phyloP scores from a whole-genome alignment of 2,329 filamentous ascomycete genomes.

The Trichophyton benhamiae region DNA sequence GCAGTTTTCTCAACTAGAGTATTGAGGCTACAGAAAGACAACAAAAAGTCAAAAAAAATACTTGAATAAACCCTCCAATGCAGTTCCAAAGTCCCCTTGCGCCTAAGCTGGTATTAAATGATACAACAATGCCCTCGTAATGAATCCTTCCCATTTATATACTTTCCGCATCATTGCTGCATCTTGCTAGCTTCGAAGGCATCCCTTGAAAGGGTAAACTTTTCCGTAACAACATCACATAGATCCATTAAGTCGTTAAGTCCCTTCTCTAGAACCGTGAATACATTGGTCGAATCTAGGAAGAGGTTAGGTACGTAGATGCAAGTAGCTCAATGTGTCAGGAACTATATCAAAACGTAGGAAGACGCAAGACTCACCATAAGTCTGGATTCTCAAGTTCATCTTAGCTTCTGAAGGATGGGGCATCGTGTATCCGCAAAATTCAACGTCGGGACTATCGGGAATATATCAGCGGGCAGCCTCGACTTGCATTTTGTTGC shows the following conservation, averaged over 20 bases:
- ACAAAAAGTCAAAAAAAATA: not conserved
- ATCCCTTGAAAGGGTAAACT: conserved; percentile 61
- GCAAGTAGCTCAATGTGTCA: conserved; percentile 47
- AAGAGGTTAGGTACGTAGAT: conserved; percentile 20
- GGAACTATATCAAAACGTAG: not conserved
- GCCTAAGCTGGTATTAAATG: not conserved
- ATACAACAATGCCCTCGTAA: not conserved
- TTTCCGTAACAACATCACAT: conserved; percentile 86
- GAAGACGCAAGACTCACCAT: conserved; percentile 47
- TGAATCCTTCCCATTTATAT: not conserved
- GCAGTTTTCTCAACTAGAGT: not conserved
- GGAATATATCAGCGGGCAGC: not conserved
- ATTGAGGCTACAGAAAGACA: not conserved
- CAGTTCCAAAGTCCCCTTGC: conserved; percentile 1
- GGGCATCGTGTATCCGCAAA: conserved; percentile 95
- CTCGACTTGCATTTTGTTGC: not conserved
- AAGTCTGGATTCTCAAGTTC: conserved; percentile 96
- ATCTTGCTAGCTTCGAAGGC: conserved; percentile 39
- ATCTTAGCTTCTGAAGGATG: conserved; percentile 93
- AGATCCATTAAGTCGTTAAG: conserved; percentile 78
- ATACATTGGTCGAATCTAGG: conserved; percentile 65
- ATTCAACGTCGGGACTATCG: conserved; percentile 83
- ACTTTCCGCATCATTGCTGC: not conserved
- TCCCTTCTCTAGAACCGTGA: conserved; percentile 81
- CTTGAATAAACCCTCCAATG: not conserved